Evolutionary conservation across 495 filamentous ascomycete species (phyloP).

Genomic region (Aspergillus panamensis): DNA sequence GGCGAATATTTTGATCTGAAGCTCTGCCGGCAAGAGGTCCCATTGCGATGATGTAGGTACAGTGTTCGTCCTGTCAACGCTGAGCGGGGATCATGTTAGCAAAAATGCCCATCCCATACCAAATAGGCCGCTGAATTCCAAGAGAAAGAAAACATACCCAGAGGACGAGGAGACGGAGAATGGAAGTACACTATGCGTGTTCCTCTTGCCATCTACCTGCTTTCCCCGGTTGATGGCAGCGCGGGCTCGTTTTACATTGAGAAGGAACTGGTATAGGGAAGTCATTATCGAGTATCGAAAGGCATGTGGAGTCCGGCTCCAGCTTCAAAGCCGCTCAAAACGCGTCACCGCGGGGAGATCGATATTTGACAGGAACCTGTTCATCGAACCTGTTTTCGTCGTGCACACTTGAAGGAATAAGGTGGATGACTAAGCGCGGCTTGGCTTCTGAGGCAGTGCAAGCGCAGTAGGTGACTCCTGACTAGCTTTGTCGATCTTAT

Average conservation of each 20-base stretch:
- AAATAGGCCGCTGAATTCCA: background rate
- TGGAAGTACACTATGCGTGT: slow-evolving; percentile 19
- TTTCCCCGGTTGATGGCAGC: slow-evolving; percentile 33
- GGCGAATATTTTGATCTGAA: slow-evolving; percentile 45
- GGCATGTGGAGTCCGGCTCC: slow-evolving; percentile 33
- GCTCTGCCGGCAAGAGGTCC: slow-evolving; percentile 41
- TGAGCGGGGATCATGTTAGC: slow-evolving; percentile 15
- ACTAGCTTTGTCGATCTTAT: background rate
- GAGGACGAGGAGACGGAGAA: slow-evolving; percentile 25
- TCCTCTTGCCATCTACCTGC: slow-evolving; percentile 30
- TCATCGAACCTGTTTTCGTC: slow-evolving; percentile 17
- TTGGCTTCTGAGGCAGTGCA: slow-evolving; percentile 4
- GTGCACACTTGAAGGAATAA: background rate
- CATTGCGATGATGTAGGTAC: slow-evolving; percentile 33
- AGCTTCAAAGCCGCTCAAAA: slow-evolving; percentile 16
- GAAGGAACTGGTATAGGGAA: slow-evolving; percentile 33
- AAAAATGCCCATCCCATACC: background rate
- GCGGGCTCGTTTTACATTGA: slow-evolving; percentile 36
- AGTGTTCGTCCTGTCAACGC: slow-evolving; percentile 19
- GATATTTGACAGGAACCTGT: slow-evolving; percentile 1
- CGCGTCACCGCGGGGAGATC: slow-evolving; percentile 10
- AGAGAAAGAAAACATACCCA: slow-evolving; percentile 16
- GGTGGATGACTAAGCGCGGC: slow-evolving; percentile 8
- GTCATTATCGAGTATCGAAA: slow-evolving; percentile 34
- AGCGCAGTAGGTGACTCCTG: background rate